Percentiles rank a stretch among this genome's conserved stretches.
Evolutionary conservation across 495 filamentous ascomycete genomes (phyloP).

Genomic region (Penicillium riverlandense): DNA sequence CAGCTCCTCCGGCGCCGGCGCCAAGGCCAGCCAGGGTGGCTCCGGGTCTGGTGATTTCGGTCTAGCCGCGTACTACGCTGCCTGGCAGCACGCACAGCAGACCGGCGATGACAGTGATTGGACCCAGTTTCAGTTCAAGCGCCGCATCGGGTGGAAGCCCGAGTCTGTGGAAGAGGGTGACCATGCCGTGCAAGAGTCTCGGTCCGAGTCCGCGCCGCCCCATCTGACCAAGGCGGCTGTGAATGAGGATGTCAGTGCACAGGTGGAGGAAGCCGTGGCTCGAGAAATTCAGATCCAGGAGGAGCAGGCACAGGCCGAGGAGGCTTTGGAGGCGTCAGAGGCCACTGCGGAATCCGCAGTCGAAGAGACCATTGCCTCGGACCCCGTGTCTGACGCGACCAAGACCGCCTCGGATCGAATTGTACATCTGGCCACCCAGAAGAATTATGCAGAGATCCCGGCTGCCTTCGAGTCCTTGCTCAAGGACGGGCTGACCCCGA

Average conservation of each 20-base stretch:
- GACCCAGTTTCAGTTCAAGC: conserved; percentile 82
- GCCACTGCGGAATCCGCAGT: conserved; percentile 18
- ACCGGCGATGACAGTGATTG: conserved; percentile 70
- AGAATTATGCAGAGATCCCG: conserved; percentile 77
- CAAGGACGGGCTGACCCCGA: conserved; percentile 67
- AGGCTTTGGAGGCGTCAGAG: conserved; percentile 25
- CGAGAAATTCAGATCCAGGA: conserved; percentile 51
- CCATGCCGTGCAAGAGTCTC: conserved; percentile 30
- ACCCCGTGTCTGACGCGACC: conserved; percentile 42
- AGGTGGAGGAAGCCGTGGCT: conserved; percentile 59
- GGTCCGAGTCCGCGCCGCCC: conserved; percentile 17
- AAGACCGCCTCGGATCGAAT: conserved; percentile 69
- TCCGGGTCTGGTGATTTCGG: conserved; percentile 45
- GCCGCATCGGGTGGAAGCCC: conserved; percentile 82
- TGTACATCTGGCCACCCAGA: conserved; percentile 55
- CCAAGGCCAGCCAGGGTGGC: conserved; percentile 36
- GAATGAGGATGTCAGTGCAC: conserved; percentile 46
- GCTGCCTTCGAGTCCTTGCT: conserved; percentile 84
- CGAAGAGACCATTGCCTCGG: conserved; percentile 23
- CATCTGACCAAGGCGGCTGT: conserved; percentile 54
- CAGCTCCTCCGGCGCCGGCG: conserved; percentile 36
- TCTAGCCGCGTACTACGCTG: conserved; percentile 82
- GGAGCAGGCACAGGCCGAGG: conserved; percentile 38
- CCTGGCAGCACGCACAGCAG: conserved; percentile 73
- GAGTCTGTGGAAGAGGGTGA: conserved; percentile 39